Evolutionary conservation across 2,329 filamentous ascomycete species (phyloP), one percentile per base, ranked within the genome.

Genomic region (Juglanconis oblonga): DNA sequence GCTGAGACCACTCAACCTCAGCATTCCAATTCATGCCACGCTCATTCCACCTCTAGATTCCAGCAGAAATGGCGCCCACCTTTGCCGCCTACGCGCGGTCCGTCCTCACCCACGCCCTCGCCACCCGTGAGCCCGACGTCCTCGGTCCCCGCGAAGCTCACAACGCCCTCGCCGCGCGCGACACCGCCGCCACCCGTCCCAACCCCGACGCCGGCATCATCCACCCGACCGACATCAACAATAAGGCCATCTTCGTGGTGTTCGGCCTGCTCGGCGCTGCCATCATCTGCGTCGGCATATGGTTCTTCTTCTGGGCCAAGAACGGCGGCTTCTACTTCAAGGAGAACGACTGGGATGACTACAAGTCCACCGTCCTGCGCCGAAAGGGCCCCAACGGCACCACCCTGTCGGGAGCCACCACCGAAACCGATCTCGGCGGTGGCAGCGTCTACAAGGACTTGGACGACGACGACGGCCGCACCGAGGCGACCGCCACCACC

Each of bases 251-350:
- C 68, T 90, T 98, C 71, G 88, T 89, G 0, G 79, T 98, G 1
- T 97, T 98, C 71, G 94, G 90, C 10, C 73, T 97, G 17, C 86
- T 98, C 55, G 92, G 91, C 38, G 87, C 87, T 0, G 85, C 78
- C 36, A 89, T 98, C 71, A 89, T 95, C 31, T 61, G 90, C 3
- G 84, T 81, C 0, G 85, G 82, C 31, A 92, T 98, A 70, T 99
- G 95, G 93, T 97, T 99, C 83, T 98, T 99, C 83, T 96, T 96
- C 82, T 96, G 91, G 90, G 94, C 94, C 59, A 94, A 90, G 77
- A 97, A 98, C 68, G 95, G 95, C 63, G 95, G 95, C 13, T 97
- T 98, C 78, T 79, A 90, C 64, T 98, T 92, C 81, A 83, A 84
- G 51, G 79, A 96, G 64, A 81, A 86, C 40, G 95, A 99, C 75